These are phyloP conservation scores for Tricholoma sp. DNA, from an alignment of 768 basidiomycete species.

Conservation along the genomic window DNA sequence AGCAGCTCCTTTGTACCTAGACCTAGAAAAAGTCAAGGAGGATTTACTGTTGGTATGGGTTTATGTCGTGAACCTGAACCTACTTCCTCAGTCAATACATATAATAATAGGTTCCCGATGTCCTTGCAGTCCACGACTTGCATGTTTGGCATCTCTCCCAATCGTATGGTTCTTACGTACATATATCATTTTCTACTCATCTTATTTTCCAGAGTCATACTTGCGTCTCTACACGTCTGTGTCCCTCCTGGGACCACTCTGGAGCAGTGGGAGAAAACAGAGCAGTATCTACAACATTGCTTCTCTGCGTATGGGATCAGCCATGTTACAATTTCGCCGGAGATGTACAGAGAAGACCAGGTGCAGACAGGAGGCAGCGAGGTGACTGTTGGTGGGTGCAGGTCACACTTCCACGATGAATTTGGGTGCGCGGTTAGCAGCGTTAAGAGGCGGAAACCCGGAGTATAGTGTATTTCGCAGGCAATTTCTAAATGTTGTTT, in stretches of 20 bases:
- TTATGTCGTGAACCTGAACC: background rate
- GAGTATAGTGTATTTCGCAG: slow-evolving; percentile 9
- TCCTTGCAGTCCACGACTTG: slow-evolving; percentile 44
- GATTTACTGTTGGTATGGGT: slow-evolving; percentile 39
- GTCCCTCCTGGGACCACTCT: slow-evolving; percentile 43
- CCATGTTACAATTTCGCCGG: slow-evolving; percentile 53
- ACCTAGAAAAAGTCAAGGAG: slow-evolving; percentile 43
- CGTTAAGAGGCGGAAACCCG: slow-evolving; percentile 29
- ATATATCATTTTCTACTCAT: background rate
- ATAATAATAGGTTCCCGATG: slow-evolving; percentile 34
- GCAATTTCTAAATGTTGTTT: background rate
- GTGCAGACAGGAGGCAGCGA: slow-evolving; percentile 26
- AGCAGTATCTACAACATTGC: slow-evolving; percentile 43
- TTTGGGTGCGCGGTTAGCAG: slow-evolving; percentile 40
- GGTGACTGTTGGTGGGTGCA: slow-evolving; percentile 24
- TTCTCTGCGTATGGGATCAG: slow-evolving; percentile 47
- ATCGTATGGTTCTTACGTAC: slow-evolving; percentile 30
- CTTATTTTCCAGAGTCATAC: slow-evolving; percentile 32
- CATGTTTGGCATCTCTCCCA: slow-evolving; percentile 56
- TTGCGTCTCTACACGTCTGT: slow-evolving; percentile 51
- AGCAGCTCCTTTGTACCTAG: slow-evolving; percentile 44
- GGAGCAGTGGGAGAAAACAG: slow-evolving; percentile 46
- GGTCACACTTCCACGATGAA: slow-evolving; percentile 33
- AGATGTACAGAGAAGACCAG: slow-evolving; percentile 33
- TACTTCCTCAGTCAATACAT: background rate